phyloP scores from a whole-genome alignment of 1,284 basidiomycete species.

The Vanrija humicola region DNA sequence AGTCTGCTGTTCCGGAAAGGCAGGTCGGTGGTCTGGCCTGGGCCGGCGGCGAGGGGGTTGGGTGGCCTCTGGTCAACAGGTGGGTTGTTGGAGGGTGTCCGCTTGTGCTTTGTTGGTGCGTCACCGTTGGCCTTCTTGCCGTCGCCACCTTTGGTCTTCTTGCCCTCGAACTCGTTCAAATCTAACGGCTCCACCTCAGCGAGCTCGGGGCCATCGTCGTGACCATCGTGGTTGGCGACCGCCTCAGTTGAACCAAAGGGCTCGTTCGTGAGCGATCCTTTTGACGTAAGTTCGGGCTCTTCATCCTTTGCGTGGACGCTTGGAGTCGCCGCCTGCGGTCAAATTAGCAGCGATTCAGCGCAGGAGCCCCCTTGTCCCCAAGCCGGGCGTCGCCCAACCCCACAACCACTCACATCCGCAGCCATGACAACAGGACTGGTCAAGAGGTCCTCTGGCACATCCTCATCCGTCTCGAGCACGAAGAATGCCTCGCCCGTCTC shows the following conservation, averaged over 20 bases:
- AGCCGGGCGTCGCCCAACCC: background rate
- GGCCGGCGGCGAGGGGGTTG: conserved; percentile 36
- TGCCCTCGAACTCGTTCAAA: conserved; percentile 29
- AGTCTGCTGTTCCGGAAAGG: conserved; percentile 29
- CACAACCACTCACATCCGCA: conserved; percentile 35
- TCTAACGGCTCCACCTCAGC: conserved; percentile 48
- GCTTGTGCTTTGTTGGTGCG: background rate
- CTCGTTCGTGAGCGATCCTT: conserved; percentile 30
- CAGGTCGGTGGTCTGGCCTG: conserved; percentile 23
- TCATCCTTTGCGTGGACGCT: background rate
- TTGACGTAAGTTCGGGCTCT: background rate
- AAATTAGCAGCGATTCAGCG: background rate
- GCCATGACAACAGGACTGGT: conserved; percentile 78
- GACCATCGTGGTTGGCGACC: conserved; percentile 19
- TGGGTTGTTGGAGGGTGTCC: background rate
- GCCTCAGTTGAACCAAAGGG: conserved; percentile 45
- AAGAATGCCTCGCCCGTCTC: conserved; percentile 99
- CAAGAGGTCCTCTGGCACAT: conserved; percentile 87
- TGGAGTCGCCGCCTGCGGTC: background rate
- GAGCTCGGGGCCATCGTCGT: conserved; percentile 15
- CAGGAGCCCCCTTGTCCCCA: background rate
- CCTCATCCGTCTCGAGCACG: conserved; percentile 92
- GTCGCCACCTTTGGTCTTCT: background rate
- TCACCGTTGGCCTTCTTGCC: background rate
- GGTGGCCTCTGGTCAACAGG: conserved; percentile 14